A percentile compares a stretch with the other conserved stretches of the same genome.
phyloP scores from a whole-genome alignment of 345 rosid species.

The Sisymbrium altissimum region DNA sequence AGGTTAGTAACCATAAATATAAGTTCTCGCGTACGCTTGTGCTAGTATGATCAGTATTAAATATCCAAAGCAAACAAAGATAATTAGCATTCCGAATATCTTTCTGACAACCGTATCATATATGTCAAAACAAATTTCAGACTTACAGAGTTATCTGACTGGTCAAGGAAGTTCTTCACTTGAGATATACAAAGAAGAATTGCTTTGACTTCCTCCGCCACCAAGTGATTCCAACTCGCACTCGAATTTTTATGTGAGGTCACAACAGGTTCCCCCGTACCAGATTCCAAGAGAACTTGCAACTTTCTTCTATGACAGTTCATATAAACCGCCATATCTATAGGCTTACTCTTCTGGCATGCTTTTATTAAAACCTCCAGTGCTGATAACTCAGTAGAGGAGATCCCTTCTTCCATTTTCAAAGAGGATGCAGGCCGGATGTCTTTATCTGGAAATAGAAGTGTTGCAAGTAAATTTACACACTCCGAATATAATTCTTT shows the following conservation, averaged over 20 bases:
- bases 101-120: slow-evolving; percentile 6
- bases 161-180: slow-evolving; percentile 55
- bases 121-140: slow-evolving; percentile 7
- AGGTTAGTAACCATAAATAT: slow-evolving; percentile 7
- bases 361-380: slow-evolving; percentile 66
- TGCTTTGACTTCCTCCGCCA: slow-evolving; percentile 79
- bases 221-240: slow-evolving; percentile 52
- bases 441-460: slow-evolving; percentile 55
- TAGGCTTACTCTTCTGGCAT: slow-evolving; percentile 61
- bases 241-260: slow-evolving; percentile 40
- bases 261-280: slow-evolving; percentile 43
- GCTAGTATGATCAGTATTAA: background rate
- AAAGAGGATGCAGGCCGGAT: slow-evolving; percentile 39
- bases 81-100: background rate
- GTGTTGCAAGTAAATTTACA: slow-evolving; percentile 67
- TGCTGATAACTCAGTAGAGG: slow-evolving; percentile 66
- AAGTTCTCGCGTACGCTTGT: background rate
- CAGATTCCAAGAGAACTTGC: slow-evolving; percentile 60
- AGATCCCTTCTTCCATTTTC: slow-evolving; percentile 41
- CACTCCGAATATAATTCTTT: slow-evolving; percentile 70
- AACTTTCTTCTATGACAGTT: slow-evolving; percentile 79
- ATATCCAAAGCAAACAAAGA: slow-evolving; percentile 22
- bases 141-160: slow-evolving; percentile 64
- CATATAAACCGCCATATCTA: slow-evolving; percentile 58
- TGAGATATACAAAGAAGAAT: slow-evolving; percentile 56